Evolutionary conservation across 768 basidiomycete genomes (phyloP).

Genomic region (Kwoniella botswanensis): DNA sequence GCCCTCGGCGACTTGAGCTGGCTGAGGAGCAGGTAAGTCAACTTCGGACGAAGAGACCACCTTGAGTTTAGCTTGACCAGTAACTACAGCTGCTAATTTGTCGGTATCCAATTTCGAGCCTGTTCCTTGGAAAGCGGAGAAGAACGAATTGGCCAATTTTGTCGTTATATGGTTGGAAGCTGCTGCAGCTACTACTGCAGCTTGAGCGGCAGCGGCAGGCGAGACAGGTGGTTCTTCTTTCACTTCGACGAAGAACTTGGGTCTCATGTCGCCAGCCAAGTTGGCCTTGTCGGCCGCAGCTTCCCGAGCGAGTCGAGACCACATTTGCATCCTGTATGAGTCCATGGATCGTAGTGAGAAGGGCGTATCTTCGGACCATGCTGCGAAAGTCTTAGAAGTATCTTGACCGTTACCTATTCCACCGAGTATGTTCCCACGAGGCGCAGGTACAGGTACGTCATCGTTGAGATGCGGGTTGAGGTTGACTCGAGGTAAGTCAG

Average conservation of each 20-base stretch:
- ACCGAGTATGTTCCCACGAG: conserved; percentile 44
- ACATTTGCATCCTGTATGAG: conserved; percentile 86
- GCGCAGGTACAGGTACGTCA: conserved; percentile 6
- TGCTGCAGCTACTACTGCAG: conserved; percentile 22
- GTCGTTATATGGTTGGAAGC: conserved; percentile 43
- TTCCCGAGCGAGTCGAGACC: conserved; percentile 86
- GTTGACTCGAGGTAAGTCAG: conserved; percentile 69
- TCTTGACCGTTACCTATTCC: conserved; percentile 57
- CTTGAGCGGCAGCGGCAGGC: conserved; percentile 15
- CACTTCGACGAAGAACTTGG: conserved; percentile 53
- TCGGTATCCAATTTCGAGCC: conserved; percentile 43
- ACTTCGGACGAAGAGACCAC: conserved; percentile 27
- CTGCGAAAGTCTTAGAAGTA: conserved; percentile 66
- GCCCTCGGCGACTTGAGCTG: conserved; percentile 1
- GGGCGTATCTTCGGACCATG: conserved; percentile 77
- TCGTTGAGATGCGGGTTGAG: conserved; percentile 75
- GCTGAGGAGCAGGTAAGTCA: neutral
- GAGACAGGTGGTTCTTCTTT: conserved; percentile 18
- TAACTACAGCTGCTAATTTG: conserved; percentile 52
- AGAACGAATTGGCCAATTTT: conserved; percentile 52
- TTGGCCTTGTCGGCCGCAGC: conserved; percentile 57
- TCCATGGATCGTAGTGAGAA: conserved; percentile 89
- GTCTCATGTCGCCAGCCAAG: conserved; percentile 45
- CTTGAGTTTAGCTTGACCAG: conserved; percentile 42
- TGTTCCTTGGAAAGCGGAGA: conserved; percentile 47